Base-by-base conservation (phyloP, 805 yeast genomes). In the Ogataea saltuana region DNA sequence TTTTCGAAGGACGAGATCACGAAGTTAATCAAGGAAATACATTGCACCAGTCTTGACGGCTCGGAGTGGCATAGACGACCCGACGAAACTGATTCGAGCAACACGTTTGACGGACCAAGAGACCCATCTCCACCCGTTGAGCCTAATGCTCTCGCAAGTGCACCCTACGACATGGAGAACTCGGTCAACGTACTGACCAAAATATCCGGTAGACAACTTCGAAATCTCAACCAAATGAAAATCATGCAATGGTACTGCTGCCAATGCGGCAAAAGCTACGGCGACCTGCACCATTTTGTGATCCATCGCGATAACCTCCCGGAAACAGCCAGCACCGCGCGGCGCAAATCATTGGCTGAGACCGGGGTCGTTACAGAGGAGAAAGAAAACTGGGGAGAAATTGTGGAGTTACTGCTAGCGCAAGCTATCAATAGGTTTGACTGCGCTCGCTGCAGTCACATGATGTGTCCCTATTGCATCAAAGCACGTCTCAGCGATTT, bases 401-500 rank as follows among this genome's bases (percentile, higher is more conserved):
- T 45, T 8, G 44, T 50, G 17, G 55, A 55, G 13, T 10, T 32
- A 6, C 40, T 52, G 12, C 34, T 50, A 10, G 39, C 22, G 21
- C 45, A 47, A 20, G 37, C 49, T n/a, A 50, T 52, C 31, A 47
- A 43, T 21, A 46, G 65, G 27, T 56, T 50, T 42, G 63, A 59
- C 36, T 61, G 65, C 44, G 42, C 43, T 3, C 49, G 64, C 26
- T 61, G 65, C 45, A 44, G 41, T 28, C 65, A 61, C 47, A 54
- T 61, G 60, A 61, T 61, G 65, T 61, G 65, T 38, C 65, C 65
- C 4, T 61, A 61, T 39, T 61, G 65, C 41, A 49, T 54, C 27
- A 61, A 61, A 38, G 63, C 56, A 7, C 45, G 65, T 11, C 36
- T 59, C n/a, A 42, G 50, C 29, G 60, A 60, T 42, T 39, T 58